Percentiles rank a stretch among this genome's conserved stretches.
Evolutionary conservation across 2,329 filamentous ascomycete genomes (phyloP).

Genomic region (Colletotrichum simmondsii): DNA sequence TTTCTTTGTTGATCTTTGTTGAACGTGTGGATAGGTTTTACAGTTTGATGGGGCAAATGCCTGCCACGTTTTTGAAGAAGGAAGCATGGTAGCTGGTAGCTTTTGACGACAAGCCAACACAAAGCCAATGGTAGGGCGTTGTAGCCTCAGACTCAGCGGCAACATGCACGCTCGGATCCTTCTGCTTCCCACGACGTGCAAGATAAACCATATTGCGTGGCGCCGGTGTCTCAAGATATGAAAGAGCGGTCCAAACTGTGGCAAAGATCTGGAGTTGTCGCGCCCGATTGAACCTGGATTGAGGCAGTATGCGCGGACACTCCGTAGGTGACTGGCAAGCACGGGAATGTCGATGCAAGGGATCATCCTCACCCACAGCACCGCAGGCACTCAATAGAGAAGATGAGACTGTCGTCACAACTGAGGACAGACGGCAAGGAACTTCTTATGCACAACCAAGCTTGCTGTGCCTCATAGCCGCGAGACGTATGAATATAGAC

Average conservation of each 20-base stretch:
- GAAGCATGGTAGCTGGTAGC: constrained; percentile 5
- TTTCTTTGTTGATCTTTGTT: constrained; percentile 20
- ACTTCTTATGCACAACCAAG: not conserved
- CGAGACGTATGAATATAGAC: not conserved
- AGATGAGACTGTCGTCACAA: too few relatives aligned
- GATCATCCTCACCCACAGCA: too few relatives aligned
- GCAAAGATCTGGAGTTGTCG: not conserved
- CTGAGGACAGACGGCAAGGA: not conserved
- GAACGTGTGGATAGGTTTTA: not conserved
- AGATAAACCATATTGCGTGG: not conserved
- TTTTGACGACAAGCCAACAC: not conserved
- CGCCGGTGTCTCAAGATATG: constrained; percentile 7
- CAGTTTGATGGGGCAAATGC: not conserved
- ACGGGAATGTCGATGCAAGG: too few relatives aligned
- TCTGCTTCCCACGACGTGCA: not conserved
- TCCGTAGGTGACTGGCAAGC: too few relatives aligned
- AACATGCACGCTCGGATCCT: constrained; percentile 20
- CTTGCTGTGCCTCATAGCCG: not conserved
- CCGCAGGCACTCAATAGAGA: too few relatives aligned
- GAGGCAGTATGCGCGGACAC: not conserved
- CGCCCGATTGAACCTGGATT: not conserved
- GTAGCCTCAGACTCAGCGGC: not conserved
- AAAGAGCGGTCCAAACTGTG: not conserved
- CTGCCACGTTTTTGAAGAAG: constrained; percentile 7
- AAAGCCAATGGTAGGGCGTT: not conserved